Base-by-base conservation (phyloP, 163 green algal genomes). In the Scenedesmus sp. region DNA sequence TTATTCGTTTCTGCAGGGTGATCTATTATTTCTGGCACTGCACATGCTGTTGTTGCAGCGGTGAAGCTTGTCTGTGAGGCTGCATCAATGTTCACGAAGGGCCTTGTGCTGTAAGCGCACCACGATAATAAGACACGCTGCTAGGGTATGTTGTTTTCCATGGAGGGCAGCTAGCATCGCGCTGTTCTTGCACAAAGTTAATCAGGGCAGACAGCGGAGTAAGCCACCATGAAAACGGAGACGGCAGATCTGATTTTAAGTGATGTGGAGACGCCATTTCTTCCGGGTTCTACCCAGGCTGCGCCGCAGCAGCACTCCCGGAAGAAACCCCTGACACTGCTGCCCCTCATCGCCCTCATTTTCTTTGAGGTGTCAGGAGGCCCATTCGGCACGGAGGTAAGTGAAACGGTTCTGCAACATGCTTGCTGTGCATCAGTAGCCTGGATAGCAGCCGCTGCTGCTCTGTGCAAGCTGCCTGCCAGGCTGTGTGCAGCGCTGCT, bases 291-390 rank as follows among this genome's bases (percentile, higher is more conserved):
- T 30, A 81, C 16, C 35, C 35, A 81, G 37, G 72, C 12, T 49
- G 42, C 76, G 43, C 20, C 3, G 76, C 76, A 59, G 49, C 56
- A 59, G 30, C 56, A 88, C 3, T 7, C 83, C 65, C 92, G 91
- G 44, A 46, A 82, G 72, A 96, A 96, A 87, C 95, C 95, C 43
- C 94, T 99, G 22, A 95, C 96, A 6, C 91, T 98, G 85, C 91
- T 98, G 83, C 97, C 97, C 3, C 94, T 99, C 7, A 94, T 99
- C 3, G 97, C 97, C 0, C 96, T 99, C 49, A 98, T 99, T 79
- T 99, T 99, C 88, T 99, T 98, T 88, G 98, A 99, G 59, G 97
- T 99, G 0, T 97, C 94, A n/a, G 97, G 97, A 20, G 97, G 97
- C 0, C 97, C 97, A 0, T 99, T 99, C 92, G 97, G 97, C 26